Base-by-base conservation (phyloP, 345 rosid genomes). In the Excoecaria agallocha region DNA sequence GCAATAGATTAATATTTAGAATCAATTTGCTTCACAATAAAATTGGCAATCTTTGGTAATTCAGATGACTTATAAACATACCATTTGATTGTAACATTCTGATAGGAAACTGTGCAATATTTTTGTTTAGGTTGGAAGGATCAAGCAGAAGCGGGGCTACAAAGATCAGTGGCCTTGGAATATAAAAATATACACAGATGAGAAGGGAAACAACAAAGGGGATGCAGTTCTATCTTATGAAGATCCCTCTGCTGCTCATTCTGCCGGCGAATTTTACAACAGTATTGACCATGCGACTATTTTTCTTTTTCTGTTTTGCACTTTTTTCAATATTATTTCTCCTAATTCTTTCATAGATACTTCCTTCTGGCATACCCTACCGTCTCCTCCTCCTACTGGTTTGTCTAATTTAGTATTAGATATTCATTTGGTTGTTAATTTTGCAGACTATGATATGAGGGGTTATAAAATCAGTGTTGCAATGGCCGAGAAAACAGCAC, bases 121-220 rank as follows among this genome's bases (percentile, higher is more conserved):
- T 70, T 35, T 67, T 38, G 13, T 73, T 38, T 83, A 96, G 99
- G 96, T 96, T 81, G 94, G 92, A 81, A 85, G 93, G 87, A 88
- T 96, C 73, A 96, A 96, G 88, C 98, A 96, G 81, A 96, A 96
- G 87, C 84, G 97, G 59, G 99, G 99, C 24, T 93, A 86, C 79
- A 96, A 93, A 81, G 98, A 93, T 85, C 97, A 96, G 68, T 93
- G 98, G 99, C 98, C 98, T 2, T 96, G 90, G 87, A 96, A 96
- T 73, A 87, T 96, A 77, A 96, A 93, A 79, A 82, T 96, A 51
- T 96, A 96, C 89, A 90, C 93, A 3, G 99, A 96, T 77, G 97
- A 93, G 66, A 87, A 86, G 62, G 98, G 99, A 68, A 91, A 91
- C 78, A 81, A 84, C 82, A 93, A 96, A 86, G 98, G 96, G 3